Evolutionary conservation across 2,329 filamentous ascomycete genomes (phyloP).

Genomic region (Ophiostoma novo-ulmi): DNA sequence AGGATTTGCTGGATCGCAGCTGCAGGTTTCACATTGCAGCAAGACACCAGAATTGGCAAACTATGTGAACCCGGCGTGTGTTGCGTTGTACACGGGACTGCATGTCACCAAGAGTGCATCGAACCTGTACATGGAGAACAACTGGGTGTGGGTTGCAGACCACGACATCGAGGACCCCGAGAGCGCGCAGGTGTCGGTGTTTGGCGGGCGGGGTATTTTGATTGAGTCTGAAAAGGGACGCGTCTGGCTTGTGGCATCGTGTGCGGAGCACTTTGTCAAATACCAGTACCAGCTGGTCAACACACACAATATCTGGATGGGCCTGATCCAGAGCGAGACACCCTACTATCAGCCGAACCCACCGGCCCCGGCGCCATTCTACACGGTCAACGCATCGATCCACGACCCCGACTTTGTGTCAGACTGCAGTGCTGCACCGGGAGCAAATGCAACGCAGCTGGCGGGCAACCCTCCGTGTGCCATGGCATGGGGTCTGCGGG

Average conservation of each 20-base stretch:
- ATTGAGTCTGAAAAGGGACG: constrained; percentile 38
- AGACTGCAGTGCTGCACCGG: constrained; percentile 35
- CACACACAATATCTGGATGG: constrained; percentile 54
- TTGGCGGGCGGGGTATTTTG: constrained; percentile 34
- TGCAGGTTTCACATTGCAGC: constrained; percentile 62
- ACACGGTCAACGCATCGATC: constrained; percentile 33
- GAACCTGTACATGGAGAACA: constrained; percentile 46
- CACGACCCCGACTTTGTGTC: constrained; percentile 47
- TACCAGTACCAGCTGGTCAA: constrained; percentile 59
- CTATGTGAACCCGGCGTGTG: constrained; percentile 36
- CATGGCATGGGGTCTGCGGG: constrained; percentile 58
- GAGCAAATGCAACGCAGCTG: constrained; percentile 15
- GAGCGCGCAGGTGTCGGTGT: constrained; percentile 33
- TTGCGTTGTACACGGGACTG: constrained; percentile 39
- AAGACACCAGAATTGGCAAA: constrained; percentile 42
- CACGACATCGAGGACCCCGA: constrained; percentile 47
- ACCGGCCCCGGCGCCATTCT: constrained; percentile 49
- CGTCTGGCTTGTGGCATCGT: constrained; percentile 56
- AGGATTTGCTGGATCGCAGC: constrained; percentile 62
- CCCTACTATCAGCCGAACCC: constrained; percentile 62
- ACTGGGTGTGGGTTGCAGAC: constrained; percentile 46
- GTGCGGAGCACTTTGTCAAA: constrained; percentile 55
- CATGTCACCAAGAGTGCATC: constrained; percentile 39
- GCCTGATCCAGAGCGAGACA: constrained; percentile 61
- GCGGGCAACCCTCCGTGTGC: constrained; percentile 40